A percentile compares a stretch with the other conserved stretches of the same genome.
phyloP scores from a whole-genome alignment of 2,329 filamentous ascomycete genomes.

The Parascedosporium putredinis region DNA sequence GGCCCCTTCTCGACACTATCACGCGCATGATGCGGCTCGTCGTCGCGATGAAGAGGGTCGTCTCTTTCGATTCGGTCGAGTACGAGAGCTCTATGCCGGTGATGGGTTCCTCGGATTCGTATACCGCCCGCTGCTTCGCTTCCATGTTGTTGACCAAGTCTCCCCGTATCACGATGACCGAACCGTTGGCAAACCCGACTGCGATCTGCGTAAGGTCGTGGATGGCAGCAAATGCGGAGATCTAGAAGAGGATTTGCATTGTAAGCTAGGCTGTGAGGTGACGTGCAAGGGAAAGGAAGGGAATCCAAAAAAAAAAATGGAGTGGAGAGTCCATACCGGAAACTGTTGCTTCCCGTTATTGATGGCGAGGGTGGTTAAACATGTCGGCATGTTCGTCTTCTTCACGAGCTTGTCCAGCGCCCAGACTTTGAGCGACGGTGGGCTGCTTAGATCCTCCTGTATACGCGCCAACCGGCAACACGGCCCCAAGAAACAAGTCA shows the following conservation, averaged over 20 bases:
- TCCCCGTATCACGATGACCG: constrained; percentile 85
- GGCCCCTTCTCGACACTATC: constrained; percentile 76
- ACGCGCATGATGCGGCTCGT: constrained; percentile 80
- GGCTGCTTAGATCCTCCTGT: constrained; percentile 73
- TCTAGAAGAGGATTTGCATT: constrained; percentile 29
- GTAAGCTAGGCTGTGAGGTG: too few relatives aligned
- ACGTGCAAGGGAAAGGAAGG: too few relatives aligned
- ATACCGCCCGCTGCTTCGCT: constrained; percentile 85
- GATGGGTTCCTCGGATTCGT: constrained; percentile 92
- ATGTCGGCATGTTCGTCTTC: constrained; percentile 82
- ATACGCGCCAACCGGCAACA: background rate
- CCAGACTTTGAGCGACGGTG: constrained; percentile 95
- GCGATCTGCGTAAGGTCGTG: constrained; percentile 87
- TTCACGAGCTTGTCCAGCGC: constrained; percentile 87
- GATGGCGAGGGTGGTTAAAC: constrained; percentile 74
- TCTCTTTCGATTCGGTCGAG: constrained; percentile 40
- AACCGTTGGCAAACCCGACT: constrained; percentile 90
- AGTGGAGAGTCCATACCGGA: constrained; percentile 46
- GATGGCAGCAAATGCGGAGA: constrained; percentile 79
- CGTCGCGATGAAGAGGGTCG: constrained; percentile 84
- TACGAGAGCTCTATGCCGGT: constrained; percentile 74
- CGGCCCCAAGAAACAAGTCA: background rate
- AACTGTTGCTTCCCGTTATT: constrained; percentile 89
- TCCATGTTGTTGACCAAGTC: constrained; percentile 93
- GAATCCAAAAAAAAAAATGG: background rate